phyloP scores from a whole-genome alignment of 495 filamentous ascomycete genomes.

The Penicillium desertorum region DNA sequence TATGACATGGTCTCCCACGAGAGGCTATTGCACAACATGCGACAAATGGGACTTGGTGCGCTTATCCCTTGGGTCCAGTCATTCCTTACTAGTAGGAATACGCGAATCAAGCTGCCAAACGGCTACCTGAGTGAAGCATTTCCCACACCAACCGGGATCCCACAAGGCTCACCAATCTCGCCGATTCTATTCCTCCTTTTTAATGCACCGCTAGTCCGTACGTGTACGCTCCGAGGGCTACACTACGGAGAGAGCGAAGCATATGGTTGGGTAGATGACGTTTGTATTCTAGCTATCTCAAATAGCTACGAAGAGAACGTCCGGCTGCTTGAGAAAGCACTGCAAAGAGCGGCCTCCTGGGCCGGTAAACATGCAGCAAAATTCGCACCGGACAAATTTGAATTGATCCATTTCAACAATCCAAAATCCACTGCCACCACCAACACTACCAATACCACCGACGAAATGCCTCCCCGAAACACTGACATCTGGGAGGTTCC shows the following conservation, averaged over 20 bases:
- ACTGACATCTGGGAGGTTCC: not conserved
- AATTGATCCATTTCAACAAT: conserved; percentile 11
- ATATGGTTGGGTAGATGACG: not conserved
- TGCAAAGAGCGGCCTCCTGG: not conserved
- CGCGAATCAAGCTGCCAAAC: conserved; percentile 5
- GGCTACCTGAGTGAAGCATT: conserved; percentile 1
- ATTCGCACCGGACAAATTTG: conserved; percentile 7
- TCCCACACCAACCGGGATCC: not conserved
- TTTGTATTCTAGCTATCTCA: not conserved
- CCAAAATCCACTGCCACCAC: too few relatives aligned
- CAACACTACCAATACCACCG: not conserved
- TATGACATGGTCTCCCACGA: conserved; percentile 20
- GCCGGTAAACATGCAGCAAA: not conserved
- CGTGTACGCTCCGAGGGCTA: not conserved
- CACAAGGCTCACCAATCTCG: not conserved
- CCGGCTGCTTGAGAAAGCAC: not conserved
- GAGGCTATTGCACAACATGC: too few relatives aligned
- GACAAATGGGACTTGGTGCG: too few relatives aligned
- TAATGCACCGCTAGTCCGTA: not conserved
- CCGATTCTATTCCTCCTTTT: not conserved
- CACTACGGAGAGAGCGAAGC: not conserved
- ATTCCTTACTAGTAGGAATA: conserved; percentile 3
- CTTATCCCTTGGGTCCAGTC: not conserved
- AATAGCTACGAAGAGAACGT: not conserved
- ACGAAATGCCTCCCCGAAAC: too few relatives aligned